These are phyloP conservation scores for Epichloe scottii DNA, from an alignment of 2,329 filamentous ascomycete species.

Conservation along the genomic window DNA sequence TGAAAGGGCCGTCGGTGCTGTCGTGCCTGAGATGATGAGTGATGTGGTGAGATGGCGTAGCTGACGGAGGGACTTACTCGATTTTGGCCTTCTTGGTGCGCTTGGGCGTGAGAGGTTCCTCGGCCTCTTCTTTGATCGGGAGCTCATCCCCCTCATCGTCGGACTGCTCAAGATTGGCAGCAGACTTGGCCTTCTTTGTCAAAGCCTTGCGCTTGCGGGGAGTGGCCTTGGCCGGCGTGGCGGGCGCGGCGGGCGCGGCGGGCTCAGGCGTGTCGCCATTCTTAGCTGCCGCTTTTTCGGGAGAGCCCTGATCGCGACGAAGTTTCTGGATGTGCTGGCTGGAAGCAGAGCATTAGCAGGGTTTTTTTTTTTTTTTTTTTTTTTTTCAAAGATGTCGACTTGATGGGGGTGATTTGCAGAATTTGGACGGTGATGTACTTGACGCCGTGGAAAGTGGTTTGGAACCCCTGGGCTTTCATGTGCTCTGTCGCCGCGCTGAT, in stretches of 20 bases:
- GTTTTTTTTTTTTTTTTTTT: too few species aligned
- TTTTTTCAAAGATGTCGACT: background rate
- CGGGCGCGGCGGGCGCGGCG: background rate
- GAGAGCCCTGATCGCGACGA: slow-evolving; percentile 19
- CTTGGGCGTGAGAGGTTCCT: background rate
- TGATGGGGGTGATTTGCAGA: background rate
- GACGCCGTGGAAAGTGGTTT: slow-evolving; percentile 26
- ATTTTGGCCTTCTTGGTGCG: slow-evolving; percentile 12
- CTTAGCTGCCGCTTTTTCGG: slow-evolving; percentile 12
- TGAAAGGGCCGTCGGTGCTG: too few species aligned
- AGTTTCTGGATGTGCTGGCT: slow-evolving; percentile 37
- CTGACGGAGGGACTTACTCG: background rate
- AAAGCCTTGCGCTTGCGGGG: slow-evolving; percentile 20
- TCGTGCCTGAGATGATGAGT: too few species aligned
- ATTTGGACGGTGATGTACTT: slow-evolving; percentile 17
- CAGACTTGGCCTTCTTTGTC: slow-evolving; percentile 14
- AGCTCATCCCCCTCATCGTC: slow-evolving; percentile 7
- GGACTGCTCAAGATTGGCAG: slow-evolving; percentile 11
- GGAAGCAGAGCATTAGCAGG: background rate
- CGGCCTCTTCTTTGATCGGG: background rate
- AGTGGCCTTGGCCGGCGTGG: slow-evolving; percentile 10
- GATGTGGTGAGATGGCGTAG: too few species aligned
- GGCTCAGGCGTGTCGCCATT: background rate
- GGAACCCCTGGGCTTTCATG: slow-evolving; percentile 23
- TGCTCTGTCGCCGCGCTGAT: slow-evolving; percentile 19